Conservation (phyloP, 2,329 filamentous ascomycete species). For the Helminthosporium solani region DNA sequence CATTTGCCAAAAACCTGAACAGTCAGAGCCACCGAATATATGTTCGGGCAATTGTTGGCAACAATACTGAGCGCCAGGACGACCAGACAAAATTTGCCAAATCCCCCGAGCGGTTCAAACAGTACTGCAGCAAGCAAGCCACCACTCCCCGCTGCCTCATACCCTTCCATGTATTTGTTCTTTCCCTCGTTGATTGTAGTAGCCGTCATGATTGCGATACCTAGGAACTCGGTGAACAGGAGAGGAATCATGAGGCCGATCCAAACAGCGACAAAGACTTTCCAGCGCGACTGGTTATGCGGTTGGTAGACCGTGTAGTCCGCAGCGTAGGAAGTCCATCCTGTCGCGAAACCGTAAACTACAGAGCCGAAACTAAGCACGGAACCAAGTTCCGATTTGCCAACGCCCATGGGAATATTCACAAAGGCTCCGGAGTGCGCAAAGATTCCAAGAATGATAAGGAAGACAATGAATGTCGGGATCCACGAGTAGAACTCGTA, state of each 20-base stretch:
- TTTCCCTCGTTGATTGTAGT: slow-evolving; percentile 55
- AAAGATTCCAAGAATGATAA: slow-evolving; percentile 69
- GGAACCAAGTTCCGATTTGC: slow-evolving; percentile 60
- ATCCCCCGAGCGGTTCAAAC: slow-evolving; percentile 62
- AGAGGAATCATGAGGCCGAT: slow-evolving; percentile 69
- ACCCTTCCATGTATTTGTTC: slow-evolving; percentile 59
- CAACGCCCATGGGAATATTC: slow-evolving; percentile 60
- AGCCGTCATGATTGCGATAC: slow-evolving; percentile 68
- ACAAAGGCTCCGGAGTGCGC: slow-evolving; percentile 66
- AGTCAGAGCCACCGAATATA: slow-evolving; percentile 65
- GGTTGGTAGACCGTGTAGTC: slow-evolving; percentile 84
- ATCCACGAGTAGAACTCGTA: slow-evolving; percentile 79
- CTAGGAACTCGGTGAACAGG: slow-evolving; percentile 72
- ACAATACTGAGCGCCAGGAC: slow-evolving; percentile 67
- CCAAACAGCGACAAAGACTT: slow-evolving; percentile 70
- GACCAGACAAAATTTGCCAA: slow-evolving; percentile 71
- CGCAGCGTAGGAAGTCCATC: slow-evolving; percentile 73
- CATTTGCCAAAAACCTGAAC: slow-evolving; percentile 64
- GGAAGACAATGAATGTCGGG: slow-evolving; percentile 70
- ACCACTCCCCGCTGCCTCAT: slow-evolving; percentile 60
- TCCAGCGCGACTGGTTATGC: slow-evolving; percentile 56
- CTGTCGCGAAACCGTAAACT: slow-evolving; percentile 67
- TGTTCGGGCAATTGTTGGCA: slow-evolving; percentile 70
- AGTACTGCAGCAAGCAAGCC: slow-evolving; percentile 68
- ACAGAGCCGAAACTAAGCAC: slow-evolving; percentile 67